Base-by-base conservation (phyloP, 768 basidiomycete genomes). In the Lactarius quietus region DNA sequence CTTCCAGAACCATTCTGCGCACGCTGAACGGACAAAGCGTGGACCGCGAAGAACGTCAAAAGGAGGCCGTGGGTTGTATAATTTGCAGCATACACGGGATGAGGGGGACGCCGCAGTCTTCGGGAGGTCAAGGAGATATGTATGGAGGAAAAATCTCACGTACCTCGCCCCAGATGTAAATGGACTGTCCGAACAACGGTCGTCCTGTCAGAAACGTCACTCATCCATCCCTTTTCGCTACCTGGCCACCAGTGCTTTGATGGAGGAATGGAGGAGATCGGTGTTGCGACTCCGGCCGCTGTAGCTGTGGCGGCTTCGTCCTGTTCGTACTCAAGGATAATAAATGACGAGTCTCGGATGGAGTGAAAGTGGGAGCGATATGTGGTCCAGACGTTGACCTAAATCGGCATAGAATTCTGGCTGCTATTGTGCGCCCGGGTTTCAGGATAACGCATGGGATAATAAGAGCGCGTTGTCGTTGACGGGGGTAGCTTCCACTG, bases 1-100 rank as follows among this genome's bases (percentile, higher is more conserved):
- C 95, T 0, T 94, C 90, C 26, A 95, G 79, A 0, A 95, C 95
- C 90, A 99, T 97, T 54, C 93, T 85, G 76, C 98, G 96, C 9
- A 99, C 92, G 69, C 92, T 91, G 74, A 99, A 99, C 0, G 96
- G 96, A 20, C 89, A 87, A 33, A 88, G 80, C 0, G 91, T 85
- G 0, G 87, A 82, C 0, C 95, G 95, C 2, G 78, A 98, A 98
- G 93, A 95, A 98, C 0, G 92, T 90, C 28, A 99, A 64, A 59
- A 98, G 89, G 68, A 89, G 90, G 8, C 96, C 91, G 72, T 99
- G 98, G 3, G 85, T 88, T 1, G 92, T 90, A 72, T 91, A 94
- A 66, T 82, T 86, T 3, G 84, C 79, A 0, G 86, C 84, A 63
- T 78, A 77, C 17, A 86, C 78, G 3, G 84, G 79, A 63, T 84